Evolutionary conservation across 208 protist species (phyloP).

Genomic region (Herpetomonas samuelpessoai): DNA sequence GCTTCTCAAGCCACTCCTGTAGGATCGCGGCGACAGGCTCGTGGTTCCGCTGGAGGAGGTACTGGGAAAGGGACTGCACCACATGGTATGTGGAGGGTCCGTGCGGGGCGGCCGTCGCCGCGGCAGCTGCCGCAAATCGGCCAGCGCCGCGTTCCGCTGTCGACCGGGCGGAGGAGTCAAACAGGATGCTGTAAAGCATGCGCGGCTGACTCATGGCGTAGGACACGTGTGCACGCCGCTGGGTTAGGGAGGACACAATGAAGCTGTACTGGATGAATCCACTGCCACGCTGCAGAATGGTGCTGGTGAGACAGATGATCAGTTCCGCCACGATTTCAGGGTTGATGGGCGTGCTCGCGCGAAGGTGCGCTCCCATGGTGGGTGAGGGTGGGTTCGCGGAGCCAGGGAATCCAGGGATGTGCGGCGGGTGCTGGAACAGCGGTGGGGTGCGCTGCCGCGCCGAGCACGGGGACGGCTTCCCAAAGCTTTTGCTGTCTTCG

Average conservation of each 20-base stretch:
- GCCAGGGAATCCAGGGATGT: no score
- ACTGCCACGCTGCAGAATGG: conserved; percentile 48
- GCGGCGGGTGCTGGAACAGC: no score
- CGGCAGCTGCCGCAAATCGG: background rate
- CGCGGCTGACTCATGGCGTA: conserved; percentile 14
- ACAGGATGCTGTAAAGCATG: conserved; percentile 10
- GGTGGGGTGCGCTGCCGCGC: no score
- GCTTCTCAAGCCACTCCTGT: conserved; percentile 32
- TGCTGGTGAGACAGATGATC: conserved; percentile 44
- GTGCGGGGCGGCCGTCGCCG: conserved; percentile 26
- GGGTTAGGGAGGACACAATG: conserved; percentile 48
- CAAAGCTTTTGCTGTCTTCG: no score
- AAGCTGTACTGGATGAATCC: conserved; percentile 55
- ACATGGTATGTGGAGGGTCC: conserved; percentile 43
- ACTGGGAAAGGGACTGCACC: conserved; percentile 36
- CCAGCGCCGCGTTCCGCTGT: background rate
- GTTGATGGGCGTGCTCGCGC: background rate
- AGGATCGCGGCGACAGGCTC: conserved; percentile 24
- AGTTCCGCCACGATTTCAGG: conserved; percentile 53
- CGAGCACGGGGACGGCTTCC: no score
- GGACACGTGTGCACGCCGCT: conserved; percentile 27
- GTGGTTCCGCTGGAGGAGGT: conserved; percentile 29
- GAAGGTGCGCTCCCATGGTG: background rate
- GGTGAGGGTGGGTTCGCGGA: background rate
- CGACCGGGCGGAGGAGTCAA: background rate